Base-by-base conservation (phyloP, 225 moss, liverwort and hornwort genomes). In the Physcomitrium patens region DNA sequence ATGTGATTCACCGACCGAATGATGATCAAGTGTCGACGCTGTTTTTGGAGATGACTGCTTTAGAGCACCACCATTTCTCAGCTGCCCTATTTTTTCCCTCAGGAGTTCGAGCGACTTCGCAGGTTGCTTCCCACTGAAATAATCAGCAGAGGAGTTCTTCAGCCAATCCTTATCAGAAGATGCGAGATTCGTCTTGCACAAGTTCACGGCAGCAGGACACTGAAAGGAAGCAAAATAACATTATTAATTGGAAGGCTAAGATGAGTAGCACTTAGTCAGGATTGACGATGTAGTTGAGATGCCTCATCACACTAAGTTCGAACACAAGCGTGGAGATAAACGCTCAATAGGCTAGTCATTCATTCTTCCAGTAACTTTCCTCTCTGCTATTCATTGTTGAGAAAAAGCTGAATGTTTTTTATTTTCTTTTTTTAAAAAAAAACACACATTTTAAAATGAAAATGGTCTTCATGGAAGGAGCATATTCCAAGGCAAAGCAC, bases 101-200 rank as follows among this genome's bases (percentile, higher is more conserved):
- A 87, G 14, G 3, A 68, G 84, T 66, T 87, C 82, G 54, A 87
- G 82, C 49, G 87, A 87, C 54, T 62, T 75, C 44, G 68, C 77
- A 24, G 77, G 68, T 42, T 82, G 70, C 69, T 84, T 87, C 12
- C 65, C 82, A 72, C 56, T 78, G 12, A 70, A 79, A 54, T 63
- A 52, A 18, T 87, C 79, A 49, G 71, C 73, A 28, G 70, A 63
- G 52, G 48, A 61, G 53, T 71, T 77, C 56, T 85, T 87, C 42
- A 87, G 61, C 82, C 84, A 75, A 60, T 84, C 87, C 82, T 87
- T 87, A 69, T 87, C 87, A 26, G 71, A 60, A 56, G 77, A 72
- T 70, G 78, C 85, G 56, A 85, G 23, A 76, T 54, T 82, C 57
- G 77, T 58, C 76, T 88, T 88, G 73, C 67, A 72, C 45, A 63